phyloP scores from a whole-genome alignment of 768 basidiomycete species.

The Agaricus subrufescens region DNA sequence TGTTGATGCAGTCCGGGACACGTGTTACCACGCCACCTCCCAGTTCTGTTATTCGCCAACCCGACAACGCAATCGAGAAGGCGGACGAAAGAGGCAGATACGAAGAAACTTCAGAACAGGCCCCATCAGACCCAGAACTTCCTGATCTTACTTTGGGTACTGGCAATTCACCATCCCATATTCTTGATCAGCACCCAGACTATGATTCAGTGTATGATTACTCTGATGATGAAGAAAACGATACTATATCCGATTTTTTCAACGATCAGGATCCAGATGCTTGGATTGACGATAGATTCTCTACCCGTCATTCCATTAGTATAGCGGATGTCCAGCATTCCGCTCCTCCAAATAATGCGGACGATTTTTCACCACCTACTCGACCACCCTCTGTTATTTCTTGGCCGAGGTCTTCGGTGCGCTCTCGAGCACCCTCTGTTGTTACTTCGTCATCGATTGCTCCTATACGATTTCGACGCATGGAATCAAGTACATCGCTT shows the following conservation, averaged over 20 bases:
- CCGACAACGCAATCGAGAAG: neutral
- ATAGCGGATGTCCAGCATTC: neutral
- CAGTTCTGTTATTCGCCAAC: neutral
- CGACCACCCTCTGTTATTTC: neutral
- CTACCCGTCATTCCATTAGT: too few species aligned
- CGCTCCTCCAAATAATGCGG: too few species aligned
- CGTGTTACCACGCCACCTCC: neutral
- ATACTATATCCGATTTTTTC: too few species aligned
- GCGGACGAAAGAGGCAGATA: neutral
- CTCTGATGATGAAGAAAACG: too few species aligned
- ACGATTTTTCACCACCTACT: too few species aligned
- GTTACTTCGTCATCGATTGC: neutral
- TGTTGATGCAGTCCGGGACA: neutral
- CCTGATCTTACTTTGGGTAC: too few species aligned
- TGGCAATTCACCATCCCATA: neutral
- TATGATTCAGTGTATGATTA: neutral
- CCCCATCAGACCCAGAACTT: neutral
- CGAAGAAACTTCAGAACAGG: neutral
- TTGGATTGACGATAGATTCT: too few species aligned
- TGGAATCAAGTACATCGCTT: neutral
- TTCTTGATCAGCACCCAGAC: neutral
- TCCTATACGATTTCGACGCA: neutral
- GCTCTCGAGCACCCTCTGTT: neutral
- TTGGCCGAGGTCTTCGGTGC: too few species aligned
- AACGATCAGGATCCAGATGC: too few species aligned